Evolutionary conservation across 371 early-diverging fungal species (phyloP).

Genomic region (Basidiobolus meristosporus): DNA sequence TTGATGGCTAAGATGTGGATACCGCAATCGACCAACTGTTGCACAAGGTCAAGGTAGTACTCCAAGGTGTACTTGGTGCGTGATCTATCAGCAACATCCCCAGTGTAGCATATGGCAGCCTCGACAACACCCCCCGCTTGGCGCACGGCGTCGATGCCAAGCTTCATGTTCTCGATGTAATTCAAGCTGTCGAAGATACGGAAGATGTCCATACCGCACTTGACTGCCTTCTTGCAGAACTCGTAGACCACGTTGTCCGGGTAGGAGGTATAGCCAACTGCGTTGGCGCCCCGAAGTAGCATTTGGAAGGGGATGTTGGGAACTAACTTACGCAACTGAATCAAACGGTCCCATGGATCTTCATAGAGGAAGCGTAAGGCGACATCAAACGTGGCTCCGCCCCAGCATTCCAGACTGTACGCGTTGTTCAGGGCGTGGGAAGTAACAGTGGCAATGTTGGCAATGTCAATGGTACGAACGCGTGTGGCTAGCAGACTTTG

Average conservation of each 20-base stretch:
- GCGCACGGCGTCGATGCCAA: conserved; percentile 85
- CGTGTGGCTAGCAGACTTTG: conserved; percentile 85
- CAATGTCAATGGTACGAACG: conserved; percentile 72
- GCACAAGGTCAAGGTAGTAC: conserved; percentile 80
- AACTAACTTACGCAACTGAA: conserved; percentile 60
- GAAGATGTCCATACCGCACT: conserved; percentile 87
- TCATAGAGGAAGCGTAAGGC: conserved; percentile 87
- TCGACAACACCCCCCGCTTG: conserved; percentile 89
- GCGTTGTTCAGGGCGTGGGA: conserved; percentile 72
- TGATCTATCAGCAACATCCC: conserved; percentile 72
- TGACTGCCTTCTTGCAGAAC: conserved; percentile 79
- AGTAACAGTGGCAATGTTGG: conserved; percentile 68
- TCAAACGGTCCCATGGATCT: conserved; percentile 86
- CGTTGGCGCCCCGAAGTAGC: conserved; percentile 92
- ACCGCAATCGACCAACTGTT: conserved; percentile 71
- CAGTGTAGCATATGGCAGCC: conserved; percentile 84
- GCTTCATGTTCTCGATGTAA: conserved; percentile 82
- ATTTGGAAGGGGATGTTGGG: conserved; percentile 96
- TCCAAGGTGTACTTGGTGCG: conserved; percentile 59
- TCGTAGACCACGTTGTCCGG: conserved; percentile 91
- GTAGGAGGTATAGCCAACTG: conserved; percentile 91
- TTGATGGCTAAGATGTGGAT: conserved; percentile 90
- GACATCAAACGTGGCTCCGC: conserved; percentile 92
- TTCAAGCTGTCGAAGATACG: conserved; percentile 92
- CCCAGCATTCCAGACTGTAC: conserved; percentile 84